These are phyloP conservation scores for Epichloe uncinata DNA, from an alignment of 2,329 filamentous ascomycete genomes.

Conservation along the genomic window DNA sequence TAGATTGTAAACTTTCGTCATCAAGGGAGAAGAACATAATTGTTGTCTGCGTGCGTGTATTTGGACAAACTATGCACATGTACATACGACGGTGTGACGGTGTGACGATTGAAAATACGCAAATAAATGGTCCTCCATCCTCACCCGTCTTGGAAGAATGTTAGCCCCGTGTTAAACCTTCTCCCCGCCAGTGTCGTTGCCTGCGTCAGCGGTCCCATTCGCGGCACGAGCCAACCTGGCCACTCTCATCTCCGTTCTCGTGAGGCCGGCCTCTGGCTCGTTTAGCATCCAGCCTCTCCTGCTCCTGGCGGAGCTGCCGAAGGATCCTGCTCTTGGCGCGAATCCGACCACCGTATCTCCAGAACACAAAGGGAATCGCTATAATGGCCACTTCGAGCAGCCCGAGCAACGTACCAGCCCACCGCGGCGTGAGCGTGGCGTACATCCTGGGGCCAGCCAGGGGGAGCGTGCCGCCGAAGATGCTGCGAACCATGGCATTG, in stretches of 20 bases:
- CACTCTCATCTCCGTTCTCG: conserved; percentile 7
- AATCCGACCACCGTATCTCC: conserved; percentile 43
- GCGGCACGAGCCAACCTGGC: background rate
- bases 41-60: too few relatives aligned
- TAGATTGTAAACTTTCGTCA: too few relatives aligned
- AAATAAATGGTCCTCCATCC: too few relatives aligned
- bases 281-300: conserved; percentile 22
- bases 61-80: too few relatives aligned
- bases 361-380: conserved; percentile 71
- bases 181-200: too few relatives aligned
- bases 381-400: conserved; percentile 60
- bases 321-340: conserved; percentile 37
- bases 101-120: too few relatives aligned
- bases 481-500: conserved; percentile 59
- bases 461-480: conserved; percentile 62
- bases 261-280: conserved; percentile 18
- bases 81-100: too few relatives aligned
- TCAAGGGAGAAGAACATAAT: too few relatives aligned
- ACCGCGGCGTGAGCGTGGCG: conserved; percentile 52
- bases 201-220: background rate
- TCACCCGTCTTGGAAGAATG: too few relatives aligned
- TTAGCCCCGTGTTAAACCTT: too few relatives aligned
- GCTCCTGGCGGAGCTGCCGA: conserved; percentile 30
- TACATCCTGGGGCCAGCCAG: conserved; percentile 67
- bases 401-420: conserved; percentile 66